Evolutionary conservation across 1,284 basidiomycete species (phyloP), one percentile per base, ranked within the genome.

Genomic region (Peniophora sp.): DNA sequence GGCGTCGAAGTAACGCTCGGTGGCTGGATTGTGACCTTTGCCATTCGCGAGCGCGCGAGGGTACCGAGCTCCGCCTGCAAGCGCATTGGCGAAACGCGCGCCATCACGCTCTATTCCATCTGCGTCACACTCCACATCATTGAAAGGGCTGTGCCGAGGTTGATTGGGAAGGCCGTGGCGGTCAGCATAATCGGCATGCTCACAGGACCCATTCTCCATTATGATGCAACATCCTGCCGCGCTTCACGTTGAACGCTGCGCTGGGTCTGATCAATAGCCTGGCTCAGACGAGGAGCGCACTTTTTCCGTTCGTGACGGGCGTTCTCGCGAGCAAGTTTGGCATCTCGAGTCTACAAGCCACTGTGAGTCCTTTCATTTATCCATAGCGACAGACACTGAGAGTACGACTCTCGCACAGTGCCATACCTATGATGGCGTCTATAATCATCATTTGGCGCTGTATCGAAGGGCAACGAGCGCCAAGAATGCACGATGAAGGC

Each of bases 1-100:
- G 83, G 83, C 3, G 71, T 79, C 0, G 82, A 85, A 57, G 81
- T 83, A 1, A 82, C 81, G 0, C 72, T 83, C 48, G 82, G 79
- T 55, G 78, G 76, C 3, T 83, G 79, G 79, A 81, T 81, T 46
- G 79, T 81, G 3, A 81, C 78, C 0, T 82, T 73, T 57, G 75
- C 81, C 42, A 54, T 60, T 43, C 49, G 65, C 47, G 61, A 61
- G 52, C 61, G 65, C 9, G 59, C 60, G 27, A 64, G 65, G 3
- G 60, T 58, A 35, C 57, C 64, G 2, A 62, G 53, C 23, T 54
- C 66, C 11, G 66, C 66, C 0, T 67, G 67, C 61, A 68, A 71
- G n/a, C 55, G 78, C 67, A 51, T 77, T 41, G 75, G 75, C 15
- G 71, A 74, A 50, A 63, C 67, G 11, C 57, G 58, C 12, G 71